Evolutionary conservation across 768 basidiomycete species (phyloP), one percentile per base, ranked within the genome.

Genomic region (Psilocybe cyanescens): DNA sequence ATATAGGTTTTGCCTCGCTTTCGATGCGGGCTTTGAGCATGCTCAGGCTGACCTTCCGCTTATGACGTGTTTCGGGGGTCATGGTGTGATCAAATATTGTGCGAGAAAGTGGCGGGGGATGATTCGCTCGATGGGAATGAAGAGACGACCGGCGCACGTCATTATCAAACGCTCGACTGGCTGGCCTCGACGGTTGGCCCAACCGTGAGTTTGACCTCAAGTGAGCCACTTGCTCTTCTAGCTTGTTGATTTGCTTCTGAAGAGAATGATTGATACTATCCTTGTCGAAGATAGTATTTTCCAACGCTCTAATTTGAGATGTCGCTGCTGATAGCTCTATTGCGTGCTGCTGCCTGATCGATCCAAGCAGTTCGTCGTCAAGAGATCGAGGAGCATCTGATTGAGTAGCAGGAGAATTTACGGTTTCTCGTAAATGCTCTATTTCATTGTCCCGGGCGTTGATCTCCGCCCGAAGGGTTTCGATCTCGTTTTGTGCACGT

Each of bases 1-100:
- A 74, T 14, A 76, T 62, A 24, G 75, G 75, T 14, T 82, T 85
- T 17, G 82, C 76, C 73, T 95, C 94, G 71, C 91, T 90, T 62
- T 94, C 91, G 67, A 95, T 95, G 47, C 94, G 86, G 19, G 92
- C 93, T 70, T 94, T 94, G 54, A 96, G 85, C 91, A 96, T 95
- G 74, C 89, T 86, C 66, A 95, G 74, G 74, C 91, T 92, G 67
- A 93, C 86, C 67, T 87, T 85, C 58, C 93, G 89, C 70, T 94
- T 94, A 74, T 94, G 92, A 30, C 84, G 79, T 37, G 90, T 88
- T 73, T 92, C 90, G 0, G 90, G 83, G 6, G 90, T 85, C 51
- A 95, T 80, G 54, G 82, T 83, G 30, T 86, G 83, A 62, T 93
- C 91, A 58, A 91, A 85, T 3, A 86, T 81, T 1, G 87, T 83